Base-by-base conservation (phyloP, 2,329 filamentous ascomycete species). In the Penicillium expansum region DNA sequence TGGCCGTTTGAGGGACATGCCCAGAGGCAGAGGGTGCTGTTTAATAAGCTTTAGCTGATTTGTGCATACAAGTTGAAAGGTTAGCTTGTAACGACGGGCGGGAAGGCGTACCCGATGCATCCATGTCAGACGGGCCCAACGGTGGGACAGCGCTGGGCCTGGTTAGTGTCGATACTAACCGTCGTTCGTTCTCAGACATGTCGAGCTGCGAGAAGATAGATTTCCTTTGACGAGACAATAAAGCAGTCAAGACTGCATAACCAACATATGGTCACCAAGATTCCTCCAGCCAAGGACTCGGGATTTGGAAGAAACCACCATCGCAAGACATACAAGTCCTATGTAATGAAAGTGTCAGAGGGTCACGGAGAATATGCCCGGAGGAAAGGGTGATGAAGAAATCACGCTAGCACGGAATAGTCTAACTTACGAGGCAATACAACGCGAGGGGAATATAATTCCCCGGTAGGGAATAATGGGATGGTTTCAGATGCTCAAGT, bases 211-310 rank as follows among this genome's bases (percentile, higher is more conserved):
- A 44, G 27, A 30, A 52, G 30, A 57, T 37, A 32, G 37, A 51
- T 48, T 49, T 44, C 32, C 16, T 49, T 50, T 27, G 20, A 18
- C 44, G 50, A 47, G 27, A 51, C 55, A 55, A 55, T 53, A 41
- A 33, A 48, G 48, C 48, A 55, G 13, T 49, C 18, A 66, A 38
- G 63, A 48, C 50, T 57, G 59, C 62, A 61, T 62, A 47, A 56
- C 60, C 58, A 42, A 52, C 48, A 53, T 48, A 56, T 30, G 44
- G 58, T 60, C 52, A 47, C 57, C 60, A 54, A 66, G 49, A 57
- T 62, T 63, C 63, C 64, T 64, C 64, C 64, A 65, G 52, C 37
- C 45, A 57, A 52, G 42, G 48, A 57, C 27, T 53, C 57, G 52
- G 52, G 50, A 52, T 63, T 59, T 59, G 55, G 38, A 48, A 42